Conservation (phyloP, 1,284 basidiomycete genomes). For the Tranzscheliella williamsii region DNA sequence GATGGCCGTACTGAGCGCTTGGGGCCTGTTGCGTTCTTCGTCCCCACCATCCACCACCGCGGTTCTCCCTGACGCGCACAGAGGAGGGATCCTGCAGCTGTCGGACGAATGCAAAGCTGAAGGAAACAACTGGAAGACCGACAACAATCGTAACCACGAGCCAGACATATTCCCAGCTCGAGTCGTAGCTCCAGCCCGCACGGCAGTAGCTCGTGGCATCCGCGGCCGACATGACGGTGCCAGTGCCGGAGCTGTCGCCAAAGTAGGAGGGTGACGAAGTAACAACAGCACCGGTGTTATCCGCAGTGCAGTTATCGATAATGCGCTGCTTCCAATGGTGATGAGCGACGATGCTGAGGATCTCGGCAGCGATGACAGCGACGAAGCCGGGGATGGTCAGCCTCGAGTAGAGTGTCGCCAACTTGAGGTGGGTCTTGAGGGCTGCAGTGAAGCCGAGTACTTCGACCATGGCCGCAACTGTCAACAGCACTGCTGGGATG, state of each 20-base stretch:
- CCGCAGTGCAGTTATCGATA: conserved; percentile 37
- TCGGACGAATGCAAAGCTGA: conserved; percentile 48
- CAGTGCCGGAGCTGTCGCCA: conserved; percentile 8
- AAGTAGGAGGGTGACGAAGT: conserved; percentile 3
- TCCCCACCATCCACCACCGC: conserved; percentile 20
- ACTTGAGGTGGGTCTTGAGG: conserved; percentile 28
- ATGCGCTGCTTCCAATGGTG: conserved; percentile 34
- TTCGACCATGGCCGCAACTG: conserved; percentile 37
- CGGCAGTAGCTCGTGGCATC: conserved; percentile 41
- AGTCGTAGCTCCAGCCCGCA: conserved; percentile 27
- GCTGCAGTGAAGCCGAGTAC: conserved; percentile 38
- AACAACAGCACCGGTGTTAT: conserved; percentile 42
- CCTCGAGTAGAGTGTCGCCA: conserved; percentile 23
- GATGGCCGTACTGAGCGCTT: conserved; percentile 21
- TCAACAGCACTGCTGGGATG: conserved; percentile 31
- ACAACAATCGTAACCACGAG: conserved; percentile 38
- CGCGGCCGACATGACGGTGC: conserved; percentile 13
- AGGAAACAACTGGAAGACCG: conserved; percentile 43
- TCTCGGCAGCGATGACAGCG: conserved; percentile 33
- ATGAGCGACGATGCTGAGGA: conserved; percentile 43
- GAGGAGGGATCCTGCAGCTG: conserved; percentile 41
- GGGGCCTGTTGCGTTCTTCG: conserved; percentile 19
- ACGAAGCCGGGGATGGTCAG: conserved; percentile 30
- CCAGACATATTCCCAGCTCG: conserved; percentile 47
- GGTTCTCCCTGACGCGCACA: conserved; percentile 20